Conservation (phyloP, 768 basidiomycete genomes). For the Termitomyces heimii region DNA sequence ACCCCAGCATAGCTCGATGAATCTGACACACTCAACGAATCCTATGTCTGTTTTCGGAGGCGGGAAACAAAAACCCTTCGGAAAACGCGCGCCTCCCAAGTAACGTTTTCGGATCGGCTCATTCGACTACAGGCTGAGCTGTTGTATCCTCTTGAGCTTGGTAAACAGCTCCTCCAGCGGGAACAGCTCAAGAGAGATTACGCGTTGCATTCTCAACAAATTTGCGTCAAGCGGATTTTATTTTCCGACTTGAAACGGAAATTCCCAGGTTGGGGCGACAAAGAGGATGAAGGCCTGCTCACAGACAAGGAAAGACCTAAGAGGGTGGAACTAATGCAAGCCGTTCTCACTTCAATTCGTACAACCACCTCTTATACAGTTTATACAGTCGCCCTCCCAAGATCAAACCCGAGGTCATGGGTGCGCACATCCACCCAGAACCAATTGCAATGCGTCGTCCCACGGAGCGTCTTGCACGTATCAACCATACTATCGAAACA, state of each 20-base stretch:
- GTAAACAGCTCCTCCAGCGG: constrained; percentile 58
- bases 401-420: background rate
- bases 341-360: background rate
- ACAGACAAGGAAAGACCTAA: background rate
- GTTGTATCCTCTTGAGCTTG: constrained; percentile 63
- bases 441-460: constrained; percentile 46
- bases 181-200: constrained; percentile 59
- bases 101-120: constrained; percentile 86
- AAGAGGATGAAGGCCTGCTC: background rate
- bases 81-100: constrained; percentile 91
- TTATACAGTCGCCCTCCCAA: background rate
- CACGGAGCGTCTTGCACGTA: constrained; percentile 54
- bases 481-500: constrained; percentile 56
- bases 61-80: constrained; percentile 90
- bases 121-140: constrained; percentile 76
- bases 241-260: background rate
- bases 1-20: background rate
- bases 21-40: constrained; percentile 46
- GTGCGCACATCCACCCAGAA: background rate
- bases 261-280: background rate
- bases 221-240: background rate
- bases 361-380: background rate
- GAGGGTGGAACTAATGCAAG: background rate
- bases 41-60: constrained; percentile 94
- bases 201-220: background rate